Evolutionary conservation across 805 yeast genomes (phyloP), one percentile per base, ranked within the genome.

Genomic region (Yarrowia osloensis): DNA sequence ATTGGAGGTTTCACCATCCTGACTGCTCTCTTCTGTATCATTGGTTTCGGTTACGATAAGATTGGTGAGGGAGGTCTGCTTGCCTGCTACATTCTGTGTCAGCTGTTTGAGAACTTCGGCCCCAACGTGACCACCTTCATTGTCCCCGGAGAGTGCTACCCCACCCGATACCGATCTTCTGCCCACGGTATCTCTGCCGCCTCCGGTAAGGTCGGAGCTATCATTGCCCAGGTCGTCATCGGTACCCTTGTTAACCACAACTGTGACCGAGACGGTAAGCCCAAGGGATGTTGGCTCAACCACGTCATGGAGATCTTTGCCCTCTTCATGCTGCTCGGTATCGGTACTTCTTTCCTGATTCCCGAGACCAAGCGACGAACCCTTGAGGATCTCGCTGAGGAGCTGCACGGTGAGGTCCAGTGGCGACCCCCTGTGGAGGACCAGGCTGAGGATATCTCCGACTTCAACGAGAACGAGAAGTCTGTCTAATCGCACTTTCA

Each of bases 251-350:
- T 88, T 67, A 82, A 89, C 83, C 94, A 89, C 78, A 84, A 85
- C 70, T 91, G 97, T 85, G 80, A 91, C 40, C 28, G 29, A 15
- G 79, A 80, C 62, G 82, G 82, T 68, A 77, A 84, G 69, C 76
- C 76, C 40, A 85, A 86, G 81, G 66, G 66, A 31, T 91, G 97
- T 86, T 91, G 85, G 88, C 84, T 91, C 78, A 91, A 91, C 50
- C 97, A 91, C 73, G 96, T 91, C 71, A 91, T 91, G 96, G 92
- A 91, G 81, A 91, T 91, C 77, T 91, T 89, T 77, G 97, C 97
- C 22, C 82, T 91, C 67, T 91, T 91, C 85, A 91, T 91, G 97
- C 82, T 91, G 80, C 72, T 87, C 62, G 97, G 97, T 82, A 73
- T 86, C 72, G 79, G 82, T 74, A 77, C 86, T 47, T 78, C 95